Evolutionary conservation across 2,329 filamentous ascomycete species (phyloP).

Genomic region (Alternaria burnsii): DNA sequence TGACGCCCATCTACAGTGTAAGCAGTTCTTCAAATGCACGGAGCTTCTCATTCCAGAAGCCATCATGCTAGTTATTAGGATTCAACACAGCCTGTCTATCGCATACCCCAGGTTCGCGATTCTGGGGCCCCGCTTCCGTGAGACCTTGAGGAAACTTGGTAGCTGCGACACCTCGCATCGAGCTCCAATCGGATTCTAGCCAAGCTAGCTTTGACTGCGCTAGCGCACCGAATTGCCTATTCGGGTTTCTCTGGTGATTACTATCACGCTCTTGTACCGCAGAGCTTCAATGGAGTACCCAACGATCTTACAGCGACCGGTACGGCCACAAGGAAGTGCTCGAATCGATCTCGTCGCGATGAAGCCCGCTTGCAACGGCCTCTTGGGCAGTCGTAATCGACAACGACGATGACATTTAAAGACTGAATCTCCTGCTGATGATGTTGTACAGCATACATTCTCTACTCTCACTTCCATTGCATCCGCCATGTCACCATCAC

Average conservation of each 20-base stretch:
- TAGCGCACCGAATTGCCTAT: neutral
- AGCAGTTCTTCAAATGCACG: neutral
- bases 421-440: neutral
- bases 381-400: neutral
- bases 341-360: neutral
- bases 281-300: neutral
- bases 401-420: neutral
- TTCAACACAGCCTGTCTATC: neutral
- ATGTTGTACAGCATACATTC: neutral
- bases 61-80: neutral
- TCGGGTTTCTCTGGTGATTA: neutral
- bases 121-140: neutral
- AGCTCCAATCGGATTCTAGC: slow-evolving; percentile 5
- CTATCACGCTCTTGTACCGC: neutral
- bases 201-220: neutral
- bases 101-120: neutral
- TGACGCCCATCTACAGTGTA: neutral
- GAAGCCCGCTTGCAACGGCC: neutral
- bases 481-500: slow-evolving; percentile 17
- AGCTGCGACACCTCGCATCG: slow-evolving; percentile 8
- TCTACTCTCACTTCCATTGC: neutral
- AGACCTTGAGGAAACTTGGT: neutral
- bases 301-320: neutral
- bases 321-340: neutral
- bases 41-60: neutral